Percentiles rank a stretch among this genome's conserved stretches.
Conservation (phyloP, 2,329 filamentous ascomycete species). For the Calonectria montana region DNA sequence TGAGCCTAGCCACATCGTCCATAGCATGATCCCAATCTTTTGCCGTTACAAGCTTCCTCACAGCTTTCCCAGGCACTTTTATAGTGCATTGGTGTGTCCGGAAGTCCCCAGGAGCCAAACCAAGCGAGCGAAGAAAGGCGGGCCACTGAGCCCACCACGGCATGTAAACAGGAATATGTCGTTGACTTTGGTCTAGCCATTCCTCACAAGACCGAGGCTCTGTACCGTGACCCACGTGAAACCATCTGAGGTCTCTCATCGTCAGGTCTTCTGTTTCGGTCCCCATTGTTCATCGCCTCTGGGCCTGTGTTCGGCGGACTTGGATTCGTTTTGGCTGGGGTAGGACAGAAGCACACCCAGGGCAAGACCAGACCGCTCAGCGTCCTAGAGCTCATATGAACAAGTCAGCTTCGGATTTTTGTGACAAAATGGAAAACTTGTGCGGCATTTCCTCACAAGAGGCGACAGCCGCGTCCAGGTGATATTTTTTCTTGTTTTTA, state of each 20-base stretch:
- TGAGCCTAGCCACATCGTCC: not conserved
- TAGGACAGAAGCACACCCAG: too few relatives aligned
- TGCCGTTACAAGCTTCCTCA: not conserved
- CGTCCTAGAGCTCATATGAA: too few relatives aligned
- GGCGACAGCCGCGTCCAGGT: too few relatives aligned
- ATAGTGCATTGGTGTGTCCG: not conserved
- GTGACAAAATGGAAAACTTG: not conserved
- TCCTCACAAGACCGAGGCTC: not conserved
- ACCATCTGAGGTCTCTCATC: not conserved
- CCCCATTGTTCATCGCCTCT: not conserved
- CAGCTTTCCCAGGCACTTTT: not conserved
- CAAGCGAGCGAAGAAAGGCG: not conserved
- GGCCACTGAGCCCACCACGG: not conserved
- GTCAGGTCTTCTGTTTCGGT: not conserved
- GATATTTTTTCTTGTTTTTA: too few relatives aligned
- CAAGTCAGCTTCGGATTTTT: not conserved
- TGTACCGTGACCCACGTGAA: not conserved
- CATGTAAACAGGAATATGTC: not conserved
- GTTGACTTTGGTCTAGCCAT: not conserved
- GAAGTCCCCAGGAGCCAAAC: not conserved
- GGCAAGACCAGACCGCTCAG: not conserved
- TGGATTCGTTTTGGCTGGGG: not conserved
- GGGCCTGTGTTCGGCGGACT: not conserved
- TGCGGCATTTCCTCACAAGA: too few relatives aligned
- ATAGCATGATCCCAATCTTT: not conserved